Conservation (phyloP, 768 basidiomycete species). For the Sutorius australiensis region DNA sequence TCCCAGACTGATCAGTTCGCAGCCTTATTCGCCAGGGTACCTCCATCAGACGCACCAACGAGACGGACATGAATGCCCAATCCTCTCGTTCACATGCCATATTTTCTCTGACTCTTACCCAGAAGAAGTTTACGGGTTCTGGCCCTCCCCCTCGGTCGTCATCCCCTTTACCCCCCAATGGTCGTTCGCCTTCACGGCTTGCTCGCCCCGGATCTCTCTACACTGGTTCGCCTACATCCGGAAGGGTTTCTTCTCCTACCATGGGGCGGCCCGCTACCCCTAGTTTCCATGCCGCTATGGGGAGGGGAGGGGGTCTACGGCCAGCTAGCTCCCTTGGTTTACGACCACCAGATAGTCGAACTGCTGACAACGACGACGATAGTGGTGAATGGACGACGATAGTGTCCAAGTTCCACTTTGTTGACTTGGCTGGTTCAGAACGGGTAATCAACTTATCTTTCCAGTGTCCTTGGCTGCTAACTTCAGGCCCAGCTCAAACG, state of each 20-base stretch:
- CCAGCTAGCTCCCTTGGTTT: conserved; percentile 79
- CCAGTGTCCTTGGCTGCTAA: conserved; percentile 13
- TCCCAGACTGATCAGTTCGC: conserved; percentile 24
- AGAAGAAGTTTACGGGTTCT: conserved; percentile 79
- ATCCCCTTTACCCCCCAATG: conserved; percentile 69
- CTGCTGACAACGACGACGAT: conserved; percentile 50
- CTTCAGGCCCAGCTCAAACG: conserved; percentile 70
- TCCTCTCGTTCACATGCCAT: conserved; percentile 98
- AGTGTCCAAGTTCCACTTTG: conserved; percentile 96
- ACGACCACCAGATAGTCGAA: conserved; percentile 48
- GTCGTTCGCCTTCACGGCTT: conserved; percentile 74
- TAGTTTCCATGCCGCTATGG: conserved; percentile 73
- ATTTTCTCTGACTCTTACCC: conserved; percentile 91
- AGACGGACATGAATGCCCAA: conserved; percentile 99
- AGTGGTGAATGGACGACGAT: conserved; percentile 84
- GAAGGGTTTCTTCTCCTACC: conserved; percentile 70
- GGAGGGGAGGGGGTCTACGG: conserved; percentile 60
- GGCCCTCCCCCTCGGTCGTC: conserved; percentile 68
- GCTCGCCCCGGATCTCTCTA: conserved; percentile 82
- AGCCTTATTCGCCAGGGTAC: conserved; percentile 89
- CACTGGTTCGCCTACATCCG: conserved; percentile 33
- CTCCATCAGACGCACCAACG: conserved; percentile 87
- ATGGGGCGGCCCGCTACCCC: conserved; percentile 77
- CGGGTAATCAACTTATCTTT: conserved; percentile 46
- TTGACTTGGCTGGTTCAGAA: conserved; percentile 96